Percentiles rank a stretch among this genome's conserved stretches.
phyloP scores from a whole-genome alignment of 371 early-diverging fungal species.

The Smittium mucronatum region DNA sequence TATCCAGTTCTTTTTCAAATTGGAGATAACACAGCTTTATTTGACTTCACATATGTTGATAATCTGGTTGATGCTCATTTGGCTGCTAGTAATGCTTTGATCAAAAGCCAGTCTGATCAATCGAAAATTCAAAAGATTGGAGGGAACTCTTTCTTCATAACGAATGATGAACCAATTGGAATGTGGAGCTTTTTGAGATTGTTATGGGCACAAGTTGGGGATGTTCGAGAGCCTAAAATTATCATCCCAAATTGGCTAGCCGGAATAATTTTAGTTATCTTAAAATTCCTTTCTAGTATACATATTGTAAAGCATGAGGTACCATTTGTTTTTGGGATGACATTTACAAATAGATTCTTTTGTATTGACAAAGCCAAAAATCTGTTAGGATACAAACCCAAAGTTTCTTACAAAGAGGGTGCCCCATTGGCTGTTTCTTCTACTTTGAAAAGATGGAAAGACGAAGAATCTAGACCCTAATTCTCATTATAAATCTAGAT shows the following conservation, averaged over 20 bases:
- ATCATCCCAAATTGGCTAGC: slow-evolving; percentile 30
- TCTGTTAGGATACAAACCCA: slow-evolving; percentile 63
- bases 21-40: slow-evolving; percentile 71
- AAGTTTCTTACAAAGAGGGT: slow-evolving; percentile 59
- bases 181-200: slow-evolving; percentile 79
- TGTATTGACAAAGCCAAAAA: slow-evolving; percentile 64
- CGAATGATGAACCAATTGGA: slow-evolving; percentile 82
- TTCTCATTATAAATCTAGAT: too few species aligned
- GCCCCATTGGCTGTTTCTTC: slow-evolving; percentile 32
- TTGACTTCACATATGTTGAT: slow-evolving; percentile 89
- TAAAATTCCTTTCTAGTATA: slow-evolving; percentile 21
- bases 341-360: slow-evolving; percentile 64
- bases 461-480: slow-evolving; percentile 19
- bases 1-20: slow-evolving; percentile 55
- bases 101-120: slow-evolving; percentile 18
- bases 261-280: slow-evolving; percentile 32
- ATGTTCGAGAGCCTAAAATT: slow-evolving; percentile 23
- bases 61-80: slow-evolving; percentile 86
- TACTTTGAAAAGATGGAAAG: slow-evolving; percentile 28
- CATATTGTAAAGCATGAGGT: slow-evolving; percentile 26
- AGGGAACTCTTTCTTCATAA: slow-evolving; percentile 75
- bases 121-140: slow-evolving; percentile 15
- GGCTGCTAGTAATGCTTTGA: slow-evolving; percentile 67
- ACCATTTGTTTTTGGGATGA: slow-evolving; percentile 45
- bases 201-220: slow-evolving; percentile 47